These are phyloP conservation scores for Ampelocalamus luodianensis DNA, from an alignment of 176 grass and related monocot species.

Conservation along the genomic window DNA sequence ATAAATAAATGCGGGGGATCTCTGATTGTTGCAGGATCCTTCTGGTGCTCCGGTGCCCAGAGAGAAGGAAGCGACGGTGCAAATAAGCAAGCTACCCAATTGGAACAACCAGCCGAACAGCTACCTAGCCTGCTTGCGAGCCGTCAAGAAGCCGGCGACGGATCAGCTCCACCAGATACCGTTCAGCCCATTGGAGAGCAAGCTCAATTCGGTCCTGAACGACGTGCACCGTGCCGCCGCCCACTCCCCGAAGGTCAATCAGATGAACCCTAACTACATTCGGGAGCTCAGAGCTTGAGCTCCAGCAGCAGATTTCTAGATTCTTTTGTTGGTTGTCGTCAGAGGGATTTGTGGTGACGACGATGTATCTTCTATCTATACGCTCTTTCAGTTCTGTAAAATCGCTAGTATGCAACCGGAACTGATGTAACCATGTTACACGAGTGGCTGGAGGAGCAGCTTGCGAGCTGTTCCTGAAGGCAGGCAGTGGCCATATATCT, in stretches of 20 bases:
- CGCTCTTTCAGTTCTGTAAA: neutral
- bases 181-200: slow-evolving; percentile 81
- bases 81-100: slow-evolving; percentile 61
- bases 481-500: neutral
- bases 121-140: slow-evolving; percentile 70
- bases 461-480: neutral
- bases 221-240: neutral
- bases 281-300: slow-evolving; percentile 55
- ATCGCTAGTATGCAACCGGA: neutral
- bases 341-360: slow-evolving; percentile 6
- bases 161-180: slow-evolving; percentile 60
- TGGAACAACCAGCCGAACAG: slow-evolving; percentile 72
- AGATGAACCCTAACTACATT: slow-evolving; percentile 55
- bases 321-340: neutral
- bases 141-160: slow-evolving; percentile 45
- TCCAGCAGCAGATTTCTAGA: neutral
- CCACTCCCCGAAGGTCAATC: slow-evolving; percentile 42
- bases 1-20: neutral
- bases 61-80: slow-evolving; percentile 68
- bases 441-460: neutral
- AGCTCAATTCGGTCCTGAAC: slow-evolving; percentile 51
- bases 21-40: slow-evolving; percentile 65
- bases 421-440: slow-evolving; percentile 23
- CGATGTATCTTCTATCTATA: slow-evolving; percentile 19
- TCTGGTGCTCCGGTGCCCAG: slow-evolving; percentile 67